These are phyloP conservation scores for Leucogyrophana mollusca DNA, from an alignment of 768 basidiomycete species.

Conservation along the genomic window DNA sequence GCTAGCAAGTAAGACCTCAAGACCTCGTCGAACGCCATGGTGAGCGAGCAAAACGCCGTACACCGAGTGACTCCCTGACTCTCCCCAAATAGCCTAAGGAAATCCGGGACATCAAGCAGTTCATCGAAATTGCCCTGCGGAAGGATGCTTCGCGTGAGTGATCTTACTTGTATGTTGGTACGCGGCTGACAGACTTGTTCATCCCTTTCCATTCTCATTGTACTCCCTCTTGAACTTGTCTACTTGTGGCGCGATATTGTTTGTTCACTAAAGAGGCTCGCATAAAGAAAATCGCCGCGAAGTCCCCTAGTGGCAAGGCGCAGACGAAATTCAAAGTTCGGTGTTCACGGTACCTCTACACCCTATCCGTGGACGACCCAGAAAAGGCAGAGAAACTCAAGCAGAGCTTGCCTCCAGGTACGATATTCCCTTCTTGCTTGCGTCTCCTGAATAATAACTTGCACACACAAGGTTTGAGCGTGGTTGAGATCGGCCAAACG, in stretches of 20 bases:
- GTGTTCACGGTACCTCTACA: conserved; percentile 96
- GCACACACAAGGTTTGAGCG: conserved; percentile 71
- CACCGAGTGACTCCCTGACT: not conserved
- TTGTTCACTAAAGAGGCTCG: conserved; percentile 71
- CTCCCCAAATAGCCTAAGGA: conserved; percentile 76
- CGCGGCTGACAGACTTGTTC: not conserved
- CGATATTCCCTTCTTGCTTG: conserved; percentile 25
- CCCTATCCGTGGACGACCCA: conserved; percentile 91
- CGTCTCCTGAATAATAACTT: conserved; percentile 2
- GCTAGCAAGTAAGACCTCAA: conserved; percentile 9
- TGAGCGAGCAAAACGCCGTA: conserved; percentile 5
- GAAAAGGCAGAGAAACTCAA: conserved; percentile 99
- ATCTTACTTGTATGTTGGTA: too few relatives aligned
- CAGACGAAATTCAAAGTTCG: conserved; percentile 99
- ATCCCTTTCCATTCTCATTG: too few relatives aligned
- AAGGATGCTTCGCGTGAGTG: conserved; percentile 94
- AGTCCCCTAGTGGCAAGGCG: conserved; percentile 65
- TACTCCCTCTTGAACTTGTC: too few relatives aligned
- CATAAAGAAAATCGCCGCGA: conserved; percentile 91
- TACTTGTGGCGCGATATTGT: not conserved
- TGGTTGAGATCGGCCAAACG: conserved; percentile 69
- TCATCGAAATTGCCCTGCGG: conserved; percentile 95
- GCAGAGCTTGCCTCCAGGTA: conserved; percentile 93
- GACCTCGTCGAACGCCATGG: conserved; percentile 22
- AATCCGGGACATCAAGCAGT: conserved; percentile 97